phyloP scores from a whole-genome alignment of 768 basidiomycete species.

The Boletus barrowsii region DNA sequence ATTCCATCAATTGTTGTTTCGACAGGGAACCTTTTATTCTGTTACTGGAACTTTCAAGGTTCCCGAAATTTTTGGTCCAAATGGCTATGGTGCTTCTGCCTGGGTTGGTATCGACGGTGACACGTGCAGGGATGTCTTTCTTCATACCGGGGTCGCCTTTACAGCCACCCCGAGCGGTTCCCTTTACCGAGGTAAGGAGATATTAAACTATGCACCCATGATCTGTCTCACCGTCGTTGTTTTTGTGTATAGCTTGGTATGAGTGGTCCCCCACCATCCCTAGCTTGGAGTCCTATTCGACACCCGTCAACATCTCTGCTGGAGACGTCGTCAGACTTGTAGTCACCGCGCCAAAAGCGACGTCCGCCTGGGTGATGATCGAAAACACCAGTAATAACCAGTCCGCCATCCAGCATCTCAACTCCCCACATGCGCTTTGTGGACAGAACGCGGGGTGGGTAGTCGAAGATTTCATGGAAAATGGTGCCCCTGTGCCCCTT shows the following conservation, averaged over 20 bases:
- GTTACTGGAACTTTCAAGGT: conserved; percentile 2
- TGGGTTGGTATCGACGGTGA: conserved; percentile 11
- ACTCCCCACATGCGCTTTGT: background rate
- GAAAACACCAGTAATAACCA: background rate
- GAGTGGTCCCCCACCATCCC: conserved; percentile 2
- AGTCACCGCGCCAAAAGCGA: background rate
- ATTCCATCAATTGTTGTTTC: background rate
- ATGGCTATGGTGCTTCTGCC: background rate
- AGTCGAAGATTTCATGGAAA: background rate
- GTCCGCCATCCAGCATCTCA: background rate
- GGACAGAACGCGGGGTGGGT: conserved; percentile 12
- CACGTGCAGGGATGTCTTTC: too few relatives aligned
- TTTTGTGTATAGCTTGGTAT: conserved; percentile 6
- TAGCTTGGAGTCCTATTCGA: too few relatives aligned
- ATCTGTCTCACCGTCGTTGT: background rate
- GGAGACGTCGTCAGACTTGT: conserved; percentile 7
- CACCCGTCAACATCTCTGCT: conserved; percentile 2
- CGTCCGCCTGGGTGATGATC: background rate
- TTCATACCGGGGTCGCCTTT: conserved; percentile 6
- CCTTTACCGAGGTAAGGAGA: background rate
- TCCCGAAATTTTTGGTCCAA: background rate
- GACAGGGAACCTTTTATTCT: conserved; percentile 4
- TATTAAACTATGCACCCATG: too few relatives aligned
- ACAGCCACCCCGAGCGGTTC: background rate
- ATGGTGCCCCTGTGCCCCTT: accelerated